Conservation (phyloP, 768 basidiomycete species). For the Coprinopsis marcescibilis region DNA sequence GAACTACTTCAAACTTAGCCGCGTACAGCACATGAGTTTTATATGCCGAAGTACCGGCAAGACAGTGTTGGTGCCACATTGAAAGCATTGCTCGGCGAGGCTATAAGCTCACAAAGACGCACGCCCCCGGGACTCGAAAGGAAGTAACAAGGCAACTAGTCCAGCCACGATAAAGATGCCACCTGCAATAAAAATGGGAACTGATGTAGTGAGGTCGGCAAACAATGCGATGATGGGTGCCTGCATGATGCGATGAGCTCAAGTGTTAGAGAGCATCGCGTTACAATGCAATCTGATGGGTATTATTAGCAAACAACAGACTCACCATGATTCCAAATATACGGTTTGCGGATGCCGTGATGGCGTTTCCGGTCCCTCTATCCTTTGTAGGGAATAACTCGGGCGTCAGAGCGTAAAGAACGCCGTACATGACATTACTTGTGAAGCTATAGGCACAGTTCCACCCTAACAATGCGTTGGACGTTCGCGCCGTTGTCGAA, state of each 20-base stretch:
- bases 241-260: constrained; percentile 31
- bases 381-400: constrained; percentile 71
- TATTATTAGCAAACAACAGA: constrained; percentile 3
- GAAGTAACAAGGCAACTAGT: constrained; percentile 52
- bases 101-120: constrained; percentile 60
- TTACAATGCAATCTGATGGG: not conserved
- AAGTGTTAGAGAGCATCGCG: not conserved
- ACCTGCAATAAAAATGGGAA: constrained; percentile 69
- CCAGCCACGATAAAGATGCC: constrained; percentile 60
- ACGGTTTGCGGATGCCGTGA: constrained; percentile 58
- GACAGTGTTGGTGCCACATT: no score
- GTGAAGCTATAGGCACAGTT: constrained; percentile 69
- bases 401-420: constrained; percentile 63
- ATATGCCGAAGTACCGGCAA: no score
- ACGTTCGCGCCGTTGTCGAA: constrained; percentile 68
- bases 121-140: constrained; percentile 66
- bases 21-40: no score
- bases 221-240: constrained; percentile 67
- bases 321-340: constrained; percentile 70
- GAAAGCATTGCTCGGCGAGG: no score
- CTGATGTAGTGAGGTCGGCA: constrained; percentile 53
- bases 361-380: constrained; percentile 67
- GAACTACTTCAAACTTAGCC: no score
- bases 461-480: constrained; percentile 68
- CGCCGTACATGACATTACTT: constrained; percentile 68